phyloP scores from a whole-genome alignment of 2,329 filamentous ascomycete genomes.

The Epichloe baconii region DNA sequence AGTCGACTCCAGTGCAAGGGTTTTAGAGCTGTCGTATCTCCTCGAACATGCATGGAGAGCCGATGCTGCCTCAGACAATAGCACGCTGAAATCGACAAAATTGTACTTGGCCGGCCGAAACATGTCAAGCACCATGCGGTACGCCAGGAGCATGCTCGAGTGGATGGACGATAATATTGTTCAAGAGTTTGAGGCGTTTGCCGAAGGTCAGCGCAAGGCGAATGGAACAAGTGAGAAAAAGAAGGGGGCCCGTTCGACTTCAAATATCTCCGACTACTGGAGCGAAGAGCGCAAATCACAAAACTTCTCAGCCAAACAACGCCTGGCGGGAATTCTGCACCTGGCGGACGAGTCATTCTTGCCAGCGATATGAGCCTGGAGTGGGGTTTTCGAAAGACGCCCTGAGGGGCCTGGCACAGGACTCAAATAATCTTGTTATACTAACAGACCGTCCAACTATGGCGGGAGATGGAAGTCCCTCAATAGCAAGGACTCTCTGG shows the following conservation, averaged over 20 bases:
- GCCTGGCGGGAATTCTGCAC: slow-evolving; percentile 26
- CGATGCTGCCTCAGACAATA: slow-evolving; percentile 40
- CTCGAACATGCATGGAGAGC: slow-evolving; percentile 84
- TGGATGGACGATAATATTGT: slow-evolving; percentile 98
- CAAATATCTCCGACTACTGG: slow-evolving; percentile 68
- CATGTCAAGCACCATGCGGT: slow-evolving; percentile 75
- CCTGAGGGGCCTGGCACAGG: slow-evolving; percentile 58
- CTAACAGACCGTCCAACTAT: slow-evolving; percentile 61
- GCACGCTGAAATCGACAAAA: slow-evolving; percentile 38
- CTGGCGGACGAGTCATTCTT: slow-evolving; percentile 61
- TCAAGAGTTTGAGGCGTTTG: slow-evolving; percentile 72
- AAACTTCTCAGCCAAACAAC: slow-evolving; percentile 41
- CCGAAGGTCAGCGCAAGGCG: slow-evolving; percentile 35
- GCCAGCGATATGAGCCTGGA: slow-evolving; percentile 83
- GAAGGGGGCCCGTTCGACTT: slow-evolving; percentile 76
- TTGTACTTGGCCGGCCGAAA: slow-evolving; percentile 80
- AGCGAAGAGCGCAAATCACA: slow-evolving; percentile 68
- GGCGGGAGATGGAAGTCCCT: slow-evolving; percentile 29
- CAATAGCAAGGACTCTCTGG: slow-evolving; percentile 66
- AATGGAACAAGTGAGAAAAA: slow-evolving; percentile 36
- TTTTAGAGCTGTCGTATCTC: slow-evolving; percentile 82
- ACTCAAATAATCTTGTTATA: slow-evolving; percentile 72
- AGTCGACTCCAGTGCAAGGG: slow-evolving; percentile 87
- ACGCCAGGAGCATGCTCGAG: slow-evolving; percentile 90
- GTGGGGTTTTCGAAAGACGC: slow-evolving; percentile 91